Evolutionary conservation across 768 basidiomycete species (phyloP).

Genomic region (Tulasnella sp.): DNA sequence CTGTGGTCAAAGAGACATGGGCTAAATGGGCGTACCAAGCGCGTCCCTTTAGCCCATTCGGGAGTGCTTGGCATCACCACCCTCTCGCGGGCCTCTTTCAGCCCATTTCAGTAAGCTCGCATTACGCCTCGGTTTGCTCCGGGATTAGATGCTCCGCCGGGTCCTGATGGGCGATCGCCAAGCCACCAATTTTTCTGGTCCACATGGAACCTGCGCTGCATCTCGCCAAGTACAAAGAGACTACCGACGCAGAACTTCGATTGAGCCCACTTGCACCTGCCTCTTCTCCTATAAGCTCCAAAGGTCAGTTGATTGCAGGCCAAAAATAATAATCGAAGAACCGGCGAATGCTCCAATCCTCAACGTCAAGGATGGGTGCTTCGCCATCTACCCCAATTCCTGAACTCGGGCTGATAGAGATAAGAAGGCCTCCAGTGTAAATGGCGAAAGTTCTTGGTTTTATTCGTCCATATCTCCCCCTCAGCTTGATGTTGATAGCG

Average conservation of each 20-base stretch:
- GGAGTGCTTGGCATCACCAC: not conserved
- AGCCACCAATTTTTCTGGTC: not conserved
- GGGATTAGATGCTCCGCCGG: not conserved
- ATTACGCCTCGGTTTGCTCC: not conserved
- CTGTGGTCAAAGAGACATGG: not conserved
- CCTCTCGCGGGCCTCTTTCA: not conserved
- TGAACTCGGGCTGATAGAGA: not conserved
- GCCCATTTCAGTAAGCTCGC: not conserved
- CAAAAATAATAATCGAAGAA: not conserved
- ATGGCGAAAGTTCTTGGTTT: not conserved
- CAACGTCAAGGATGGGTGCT: not conserved
- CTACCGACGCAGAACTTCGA: not conserved
- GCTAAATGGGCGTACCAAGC: not conserved
- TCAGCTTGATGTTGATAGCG: not conserved
- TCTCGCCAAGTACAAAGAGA: not conserved
- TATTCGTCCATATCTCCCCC: not conserved
- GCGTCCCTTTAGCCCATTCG: not conserved
- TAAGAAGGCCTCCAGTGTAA: not conserved
- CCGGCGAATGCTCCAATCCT: not conserved
- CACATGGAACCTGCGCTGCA: not conserved
- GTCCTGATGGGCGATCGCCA: conserved; percentile 5
- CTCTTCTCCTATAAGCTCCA: not conserved
- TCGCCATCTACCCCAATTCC: not conserved
- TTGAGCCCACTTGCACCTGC: not conserved
- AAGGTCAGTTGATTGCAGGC: not conserved